Conservation (phyloP, 495 filamentous ascomycete genomes). For the Xylaria venustula region DNA sequence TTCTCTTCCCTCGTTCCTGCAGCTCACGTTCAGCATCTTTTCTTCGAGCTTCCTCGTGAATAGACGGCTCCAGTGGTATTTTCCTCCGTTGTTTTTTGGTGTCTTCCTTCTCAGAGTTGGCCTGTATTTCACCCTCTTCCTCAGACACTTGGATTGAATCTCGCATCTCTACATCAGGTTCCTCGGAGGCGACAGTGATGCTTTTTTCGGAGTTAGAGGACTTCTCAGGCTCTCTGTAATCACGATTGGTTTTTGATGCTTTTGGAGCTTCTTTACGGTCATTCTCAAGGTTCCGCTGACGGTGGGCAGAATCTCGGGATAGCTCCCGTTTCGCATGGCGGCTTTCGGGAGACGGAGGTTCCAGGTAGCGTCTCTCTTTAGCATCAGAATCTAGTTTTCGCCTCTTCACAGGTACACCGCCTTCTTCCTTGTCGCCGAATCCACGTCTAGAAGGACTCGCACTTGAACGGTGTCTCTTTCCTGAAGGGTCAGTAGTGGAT, state of each 20-base stretch:
- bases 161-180: constrained; percentile 46
- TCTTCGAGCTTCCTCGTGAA: constrained; percentile 50
- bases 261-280: constrained; percentile 38
- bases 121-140: constrained; percentile 39
- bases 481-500: constrained; percentile 46
- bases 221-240: constrained; percentile 40
- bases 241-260: constrained; percentile 33
- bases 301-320: constrained; percentile 32
- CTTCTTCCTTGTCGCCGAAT: constrained; percentile 50
- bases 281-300: constrained; percentile 25
- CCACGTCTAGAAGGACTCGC: constrained; percentile 63
- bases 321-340: constrained; percentile 36
- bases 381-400: constrained; percentile 46
- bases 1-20: constrained; percentile 54
- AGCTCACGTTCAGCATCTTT: constrained; percentile 41
- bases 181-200: constrained; percentile 48
- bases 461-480: constrained; percentile 67
- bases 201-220: constrained; percentile 40
- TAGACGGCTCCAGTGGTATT: constrained; percentile 39
- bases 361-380: constrained; percentile 41
- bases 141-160: constrained; percentile 35
- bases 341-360: constrained; percentile 39
- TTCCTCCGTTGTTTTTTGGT: constrained; percentile 34
- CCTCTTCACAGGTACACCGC: constrained; percentile 52
- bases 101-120: constrained; percentile 42